These are phyloP conservation scores for Sporothrix inflata DNA, from an alignment of 2,329 filamentous ascomycete genomes.

Conservation along the genomic window DNA sequence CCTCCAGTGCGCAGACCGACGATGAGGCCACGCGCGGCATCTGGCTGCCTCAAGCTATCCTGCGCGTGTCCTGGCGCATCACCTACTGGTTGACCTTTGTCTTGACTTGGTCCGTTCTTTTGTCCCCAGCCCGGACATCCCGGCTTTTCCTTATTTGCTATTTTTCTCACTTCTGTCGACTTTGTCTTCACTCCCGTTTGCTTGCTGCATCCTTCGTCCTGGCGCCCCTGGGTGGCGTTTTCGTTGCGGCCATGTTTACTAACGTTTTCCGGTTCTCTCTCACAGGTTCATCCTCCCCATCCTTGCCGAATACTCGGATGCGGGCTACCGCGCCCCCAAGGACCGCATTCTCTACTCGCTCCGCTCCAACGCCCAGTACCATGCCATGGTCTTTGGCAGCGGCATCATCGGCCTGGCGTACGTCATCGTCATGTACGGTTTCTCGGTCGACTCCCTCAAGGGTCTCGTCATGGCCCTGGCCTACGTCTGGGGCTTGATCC, in stretches of 20 bases:
- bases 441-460: conserved; percentile 74
- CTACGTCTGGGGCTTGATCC: conserved; percentile 88
- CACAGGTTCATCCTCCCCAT: conserved; percentile 84
- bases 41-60: conserved; percentile 77
- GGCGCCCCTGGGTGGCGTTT: neutral
- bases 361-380: conserved; percentile 84
- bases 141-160: neutral
- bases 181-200: neutral
- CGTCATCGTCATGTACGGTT: conserved; percentile 76
- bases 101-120: conserved; percentile 74
- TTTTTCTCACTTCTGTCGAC: neutral
- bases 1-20: conserved; percentile 76
- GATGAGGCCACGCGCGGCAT: conserved; percentile 76
- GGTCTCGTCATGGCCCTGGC: conserved; percentile 88
- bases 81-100: conserved; percentile 97
- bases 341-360: conserved; percentile 82
- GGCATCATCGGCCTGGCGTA: conserved; percentile 77
- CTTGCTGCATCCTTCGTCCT: neutral
- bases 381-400: conserved; percentile 74
- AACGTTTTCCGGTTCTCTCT: neutral
- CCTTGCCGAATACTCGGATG: conserved; percentile 91
- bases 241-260: neutral
- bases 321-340: conserved; percentile 85
- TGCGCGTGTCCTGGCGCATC: conserved; percentile 90
- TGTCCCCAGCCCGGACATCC: neutral